These are phyloP conservation scores for Abelmoschus esculentus DNA, from an alignment of 345 rosid genomes.

Conservation along the genomic window DNA sequence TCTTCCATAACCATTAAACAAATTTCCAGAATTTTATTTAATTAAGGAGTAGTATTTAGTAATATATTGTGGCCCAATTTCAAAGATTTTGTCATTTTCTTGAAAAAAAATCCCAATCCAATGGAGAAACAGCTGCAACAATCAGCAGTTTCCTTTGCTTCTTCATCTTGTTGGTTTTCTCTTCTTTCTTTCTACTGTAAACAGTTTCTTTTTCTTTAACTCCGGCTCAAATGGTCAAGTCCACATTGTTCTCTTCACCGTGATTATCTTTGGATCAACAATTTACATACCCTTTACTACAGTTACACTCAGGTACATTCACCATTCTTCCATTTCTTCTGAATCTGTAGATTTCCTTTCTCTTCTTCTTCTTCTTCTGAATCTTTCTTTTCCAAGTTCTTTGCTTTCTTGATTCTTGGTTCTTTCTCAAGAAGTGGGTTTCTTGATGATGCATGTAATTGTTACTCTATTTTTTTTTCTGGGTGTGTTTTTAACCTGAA, in stretches of 20 bases:
- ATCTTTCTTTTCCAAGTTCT: constrained; percentile 1
- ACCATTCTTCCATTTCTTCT: constrained; percentile 6
- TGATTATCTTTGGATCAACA: constrained; percentile 25
- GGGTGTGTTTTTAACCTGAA: neutral
- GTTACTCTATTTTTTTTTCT: neutral
- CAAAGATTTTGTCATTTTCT: constrained; percentile 42
- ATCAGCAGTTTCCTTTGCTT: constrained; percentile 24
- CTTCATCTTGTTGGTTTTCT: constrained; percentile 12
- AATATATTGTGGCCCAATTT: constrained; percentile 13
- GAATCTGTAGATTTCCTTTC: constrained; percentile 17
- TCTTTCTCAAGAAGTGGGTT: neutral
- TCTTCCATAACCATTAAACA: neutral
- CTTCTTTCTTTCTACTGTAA: constrained; percentile 19
- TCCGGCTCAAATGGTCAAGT: constrained; percentile 21
- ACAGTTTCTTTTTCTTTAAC: constrained; percentile 21
- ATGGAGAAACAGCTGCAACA: constrained; percentile 39
- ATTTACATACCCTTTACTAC: neutral
- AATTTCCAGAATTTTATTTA: neutral
- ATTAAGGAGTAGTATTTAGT: neutral
- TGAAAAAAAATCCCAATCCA: constrained; percentile 7
- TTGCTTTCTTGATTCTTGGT: constrained; percentile 3
- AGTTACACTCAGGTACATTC: constrained; percentile 20
- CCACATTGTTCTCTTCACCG: constrained; percentile 20
- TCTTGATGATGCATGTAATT: neutral
- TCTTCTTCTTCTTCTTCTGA: neutral